Base-by-base conservation (phyloP, 2,329 filamentous ascomycete genomes). In the Immersiporthe knoxdaviesiana region DNA sequence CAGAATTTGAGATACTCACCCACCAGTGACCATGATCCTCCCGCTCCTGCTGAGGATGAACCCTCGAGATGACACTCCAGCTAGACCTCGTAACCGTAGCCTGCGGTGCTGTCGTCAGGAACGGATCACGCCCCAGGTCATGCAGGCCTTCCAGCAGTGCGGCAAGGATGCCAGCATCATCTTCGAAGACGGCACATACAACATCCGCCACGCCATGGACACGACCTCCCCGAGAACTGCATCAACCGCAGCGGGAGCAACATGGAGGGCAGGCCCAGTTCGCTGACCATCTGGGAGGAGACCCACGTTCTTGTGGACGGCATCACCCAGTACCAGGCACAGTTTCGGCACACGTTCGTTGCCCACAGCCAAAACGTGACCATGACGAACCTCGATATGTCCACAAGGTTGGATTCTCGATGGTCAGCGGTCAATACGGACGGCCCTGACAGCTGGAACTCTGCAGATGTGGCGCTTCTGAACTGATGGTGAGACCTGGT, bases 341-440 rank as follows among this genome's bases (percentile, higher is more conserved):
- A 85, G 70, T 85, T 85, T 74, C 85, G 84, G 84, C 82, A 81
- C 62, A 82, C 78, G 0, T 81, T 82, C 71, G 77, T 82, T 11
- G 82, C 82, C 24, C 77, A 84, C 69, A 82, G 80, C 56, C 77
- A 83, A 71, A 85, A 85, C 69, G 78, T 85, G 66, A 84, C 83
- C 14, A 83, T 86, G 79, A 84, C 82, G 12, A 85, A 85, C 69
- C 76, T 85, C n/a, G 82, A 84, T 65, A 84, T 85, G 79, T 83
- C 83, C 71, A 79, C 83, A 1, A 82, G 79, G 2, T 84, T 80
- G 44, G 79, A 78, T 66, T 81, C 80, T 37, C 77, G 80, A 67
- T 83, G 80, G 79, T 78, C 74, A 50, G 83, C 83, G 1, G 80
- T 84, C 18, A 85, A 85, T 70, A 85, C 84, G 1, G 84, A 86